Percentiles rank a stretch among this genome's conserved stretches.
phyloP scores from a whole-genome alignment of 768 basidiomycete species.

The Amylocystis lapponica region DNA sequence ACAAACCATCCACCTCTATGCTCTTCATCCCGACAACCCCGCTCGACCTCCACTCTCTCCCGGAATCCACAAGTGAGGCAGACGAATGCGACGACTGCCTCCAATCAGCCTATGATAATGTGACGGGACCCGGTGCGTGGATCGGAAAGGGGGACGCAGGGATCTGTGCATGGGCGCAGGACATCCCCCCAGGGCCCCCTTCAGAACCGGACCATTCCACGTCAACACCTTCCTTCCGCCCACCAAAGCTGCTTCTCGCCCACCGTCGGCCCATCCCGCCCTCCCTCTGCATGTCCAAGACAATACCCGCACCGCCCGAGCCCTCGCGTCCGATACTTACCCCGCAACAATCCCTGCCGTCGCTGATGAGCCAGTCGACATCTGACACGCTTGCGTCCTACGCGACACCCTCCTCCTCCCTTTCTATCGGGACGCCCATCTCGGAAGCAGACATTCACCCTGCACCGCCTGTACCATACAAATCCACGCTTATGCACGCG shows the following conservation, averaged over 20 bases:
- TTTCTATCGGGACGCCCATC: conserved; percentile 20
- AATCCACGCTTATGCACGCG: conserved; percentile 11
- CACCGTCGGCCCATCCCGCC: conserved; percentile 8
- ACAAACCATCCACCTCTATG: conserved; percentile 17
- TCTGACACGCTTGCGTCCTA: conserved; percentile 33
- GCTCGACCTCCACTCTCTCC: conserved; percentile 9
- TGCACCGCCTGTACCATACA: conserved; percentile 5
- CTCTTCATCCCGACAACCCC: conserved; percentile 4
- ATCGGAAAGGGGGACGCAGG: conserved; percentile 35
- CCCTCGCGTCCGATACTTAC: conserved; percentile 19
- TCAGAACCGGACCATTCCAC: conserved; percentile 1
- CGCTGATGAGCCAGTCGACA: conserved; percentile 14
- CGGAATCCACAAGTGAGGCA: conserved; percentile 6
- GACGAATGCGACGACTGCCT: conserved; percentile 4
- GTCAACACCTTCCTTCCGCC: conserved; percentile 4
- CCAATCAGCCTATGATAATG: neutral
- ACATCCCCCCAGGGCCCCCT: conserved; percentile 19
- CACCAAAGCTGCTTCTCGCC: conserved; percentile 10
- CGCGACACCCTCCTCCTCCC: conserved; percentile 42
- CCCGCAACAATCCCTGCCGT: conserved; percentile 17
- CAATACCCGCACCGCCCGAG: conserved; percentile 18
- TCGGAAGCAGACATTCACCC: conserved; percentile 9
- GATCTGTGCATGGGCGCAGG: conserved; percentile 38
- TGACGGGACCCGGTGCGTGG: conserved; percentile 21
- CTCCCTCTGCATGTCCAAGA: conserved; percentile 42